These are phyloP conservation scores for Vigna mungo DNA, from an alignment of 306 rosid genomes.

Conservation along the genomic window DNA sequence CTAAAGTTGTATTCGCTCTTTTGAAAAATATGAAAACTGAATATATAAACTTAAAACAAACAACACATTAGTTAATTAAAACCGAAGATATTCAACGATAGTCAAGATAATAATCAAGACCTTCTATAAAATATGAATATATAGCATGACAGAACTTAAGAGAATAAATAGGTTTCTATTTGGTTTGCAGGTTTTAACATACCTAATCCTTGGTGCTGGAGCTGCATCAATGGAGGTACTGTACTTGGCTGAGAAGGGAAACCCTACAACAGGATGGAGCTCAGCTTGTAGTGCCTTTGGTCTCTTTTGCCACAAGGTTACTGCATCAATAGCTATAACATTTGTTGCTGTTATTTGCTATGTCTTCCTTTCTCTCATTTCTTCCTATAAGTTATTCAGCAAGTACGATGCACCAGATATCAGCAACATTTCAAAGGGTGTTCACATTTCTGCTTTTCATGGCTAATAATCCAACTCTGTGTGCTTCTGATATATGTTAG, in stretches of 20 bases:
- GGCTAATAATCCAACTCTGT: no score
- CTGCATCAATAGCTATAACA: constrained; percentile 61
- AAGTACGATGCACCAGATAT: constrained; percentile 66
- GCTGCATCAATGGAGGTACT: constrained; percentile 67
- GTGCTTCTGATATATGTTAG: not conserved
- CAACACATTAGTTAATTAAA: not conserved
- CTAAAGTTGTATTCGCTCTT: no score
- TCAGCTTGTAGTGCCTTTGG: constrained; percentile 70
- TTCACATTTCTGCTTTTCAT: constrained; percentile 49
- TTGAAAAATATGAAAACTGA: not conserved
- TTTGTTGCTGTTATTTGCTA: constrained; percentile 63
- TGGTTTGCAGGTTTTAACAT: constrained; percentile 62
- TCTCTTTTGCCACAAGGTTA: constrained; percentile 72
- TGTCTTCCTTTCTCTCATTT: constrained; percentile 69
- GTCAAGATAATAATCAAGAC: no score
- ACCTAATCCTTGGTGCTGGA: constrained; percentile 75
- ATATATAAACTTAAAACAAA: not conserved
- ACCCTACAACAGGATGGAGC: constrained; percentile 62
- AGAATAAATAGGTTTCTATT: not conserved
- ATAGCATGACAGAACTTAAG: not conserved
- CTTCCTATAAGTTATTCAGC: constrained; percentile 88
- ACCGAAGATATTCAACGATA: not conserved
- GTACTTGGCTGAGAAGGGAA: constrained; percentile 76
- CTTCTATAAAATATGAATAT: no score
- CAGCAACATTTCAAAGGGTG: constrained; percentile 46